phyloP scores from a whole-genome alignment of 768 basidiomycete species.

The Xerocomellus chrysenteron region DNA sequence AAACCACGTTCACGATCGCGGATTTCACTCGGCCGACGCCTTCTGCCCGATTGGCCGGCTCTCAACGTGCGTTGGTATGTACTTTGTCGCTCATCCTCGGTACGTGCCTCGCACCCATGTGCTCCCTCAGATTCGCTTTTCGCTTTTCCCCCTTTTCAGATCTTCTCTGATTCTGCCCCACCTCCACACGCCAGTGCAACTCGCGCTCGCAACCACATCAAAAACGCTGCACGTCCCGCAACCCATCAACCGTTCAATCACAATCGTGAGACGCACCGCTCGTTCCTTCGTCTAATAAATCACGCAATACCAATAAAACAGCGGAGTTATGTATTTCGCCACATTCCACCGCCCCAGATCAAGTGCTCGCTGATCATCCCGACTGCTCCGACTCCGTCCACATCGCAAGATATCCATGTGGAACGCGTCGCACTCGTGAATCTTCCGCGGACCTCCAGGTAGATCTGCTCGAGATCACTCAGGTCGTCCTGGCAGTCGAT shows the following conservation, averaged over 20 bases:
- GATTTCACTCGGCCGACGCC: conserved; percentile 11
- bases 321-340: conserved; percentile 21
- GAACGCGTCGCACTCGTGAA: conserved; percentile 27
- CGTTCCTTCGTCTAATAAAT: conserved; percentile 3
- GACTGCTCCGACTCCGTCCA: conserved; percentile 30
- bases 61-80: conserved; percentile 1
- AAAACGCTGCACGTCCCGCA: neutral
- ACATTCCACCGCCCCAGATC: conserved; percentile 24
- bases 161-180: conserved; percentile 26
- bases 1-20: conserved; percentile 19
- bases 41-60: conserved; percentile 14
- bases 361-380: conserved; percentile 23
- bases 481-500: conserved; percentile 23
- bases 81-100: conserved; percentile 14
- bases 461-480: conserved; percentile 26
- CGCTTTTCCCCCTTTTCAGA: conserved; percentile 12
- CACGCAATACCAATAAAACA: conserved; percentile 15
- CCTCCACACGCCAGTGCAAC: conserved; percentile 16
- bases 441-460: conserved; percentile 32
- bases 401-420: conserved; percentile 34
- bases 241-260: conserved; percentile 7
- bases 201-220: neutral
- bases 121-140: conserved; percentile 29
- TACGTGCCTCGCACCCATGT: conserved; percentile 27
- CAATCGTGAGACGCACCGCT: neutral